Conservation (phyloP, 1,284 basidiomycete species). For the Cutaneotrichosporon cutaneum region DNA sequence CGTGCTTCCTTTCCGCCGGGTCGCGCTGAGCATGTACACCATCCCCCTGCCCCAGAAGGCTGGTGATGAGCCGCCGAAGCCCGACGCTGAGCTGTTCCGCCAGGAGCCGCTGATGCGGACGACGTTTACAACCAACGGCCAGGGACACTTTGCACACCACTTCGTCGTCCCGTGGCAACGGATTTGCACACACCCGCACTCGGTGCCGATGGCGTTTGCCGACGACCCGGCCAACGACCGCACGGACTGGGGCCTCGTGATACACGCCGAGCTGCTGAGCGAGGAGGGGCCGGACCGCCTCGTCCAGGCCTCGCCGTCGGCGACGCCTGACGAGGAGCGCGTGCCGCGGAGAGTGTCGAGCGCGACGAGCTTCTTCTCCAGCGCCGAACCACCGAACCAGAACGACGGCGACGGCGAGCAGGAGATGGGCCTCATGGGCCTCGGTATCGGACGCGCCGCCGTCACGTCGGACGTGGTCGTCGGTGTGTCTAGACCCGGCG, state of each 20-base stretch:
- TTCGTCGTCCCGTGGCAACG: slow-evolving; percentile 67
- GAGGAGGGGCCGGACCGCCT: slow-evolving; percentile 17
- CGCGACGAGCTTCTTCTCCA: slow-evolving; percentile 17
- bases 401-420: slow-evolving; percentile 25
- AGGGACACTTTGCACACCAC: slow-evolving; percentile 68
- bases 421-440: slow-evolving; percentile 29
- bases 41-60: slow-evolving; percentile 18
- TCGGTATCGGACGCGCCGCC: slow-evolving; percentile 19
- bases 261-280: slow-evolving; percentile 28
- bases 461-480: slow-evolving; percentile 29
- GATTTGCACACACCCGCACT: slow-evolving; percentile 63
- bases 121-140: slow-evolving; percentile 61
- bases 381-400: slow-evolving; percentile 19
- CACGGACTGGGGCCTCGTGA: slow-evolving; percentile 25
- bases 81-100: slow-evolving; percentile 34
- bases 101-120: slow-evolving; percentile 57
- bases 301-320: slow-evolving; percentile 1
- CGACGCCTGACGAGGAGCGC: neutral
- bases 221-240: slow-evolving; percentile 55
- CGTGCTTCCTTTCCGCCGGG: slow-evolving; percentile 38
- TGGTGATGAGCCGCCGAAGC: slow-evolving; percentile 8
- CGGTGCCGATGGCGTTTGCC: slow-evolving; percentile 62
- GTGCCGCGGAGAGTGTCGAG: slow-evolving; percentile 8
- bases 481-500: slow-evolving; percentile 30
- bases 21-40: slow-evolving; percentile 38